phyloP scores from a whole-genome alignment of 768 basidiomycete species.

The Mycena metata region DNA sequence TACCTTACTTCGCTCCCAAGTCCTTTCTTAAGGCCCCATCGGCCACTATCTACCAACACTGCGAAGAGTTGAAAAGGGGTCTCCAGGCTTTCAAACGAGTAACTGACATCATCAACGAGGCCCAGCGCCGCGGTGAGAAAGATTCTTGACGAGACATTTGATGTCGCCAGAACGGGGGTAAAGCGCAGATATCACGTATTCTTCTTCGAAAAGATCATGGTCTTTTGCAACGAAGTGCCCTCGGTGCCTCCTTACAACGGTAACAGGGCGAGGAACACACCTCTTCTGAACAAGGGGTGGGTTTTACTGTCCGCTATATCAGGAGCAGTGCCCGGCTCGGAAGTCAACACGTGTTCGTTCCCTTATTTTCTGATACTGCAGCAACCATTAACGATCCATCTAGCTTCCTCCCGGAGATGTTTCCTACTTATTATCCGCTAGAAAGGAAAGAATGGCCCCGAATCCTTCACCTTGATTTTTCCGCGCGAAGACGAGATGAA shows the following conservation, averaged over 20 bases:
- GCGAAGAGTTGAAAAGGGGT: constrained; percentile 86
- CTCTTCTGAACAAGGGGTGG: constrained; percentile 91
- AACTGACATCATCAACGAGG: constrained; percentile 95
- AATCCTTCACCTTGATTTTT: constrained; percentile 94
- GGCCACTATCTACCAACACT: constrained; percentile 71
- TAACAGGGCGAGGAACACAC: constrained; percentile 72
- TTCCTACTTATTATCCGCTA: constrained; percentile 92
- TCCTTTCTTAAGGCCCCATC: constrained; percentile 80
- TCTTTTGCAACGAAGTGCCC: constrained; percentile 95
- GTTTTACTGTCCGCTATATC: constrained; percentile 98
- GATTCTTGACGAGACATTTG: constrained; percentile 95
- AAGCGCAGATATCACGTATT: constrained; percentile 98
- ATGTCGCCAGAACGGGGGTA: constrained; percentile 93
- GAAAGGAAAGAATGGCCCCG: constrained; percentile 92
- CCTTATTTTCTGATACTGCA: constrained; percentile 36
- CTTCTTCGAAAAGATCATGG: constrained; percentile 97
- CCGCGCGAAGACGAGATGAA: constrained; percentile 90
- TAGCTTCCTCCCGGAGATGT: constrained; percentile 56
- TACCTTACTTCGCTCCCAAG: constrained; percentile 51
- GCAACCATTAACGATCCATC: constrained; percentile 11
- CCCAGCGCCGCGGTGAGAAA: constrained; percentile 91
- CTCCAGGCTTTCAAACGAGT: constrained; percentile 92
- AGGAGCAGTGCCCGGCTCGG: constrained; percentile 71
- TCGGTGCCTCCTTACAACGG: constrained; percentile 54
- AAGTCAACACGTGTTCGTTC: constrained; percentile 70